Evolutionary conservation across 169 alveolate genomes (phyloP).

Genomic region (Perkinsus olseni): DNA sequence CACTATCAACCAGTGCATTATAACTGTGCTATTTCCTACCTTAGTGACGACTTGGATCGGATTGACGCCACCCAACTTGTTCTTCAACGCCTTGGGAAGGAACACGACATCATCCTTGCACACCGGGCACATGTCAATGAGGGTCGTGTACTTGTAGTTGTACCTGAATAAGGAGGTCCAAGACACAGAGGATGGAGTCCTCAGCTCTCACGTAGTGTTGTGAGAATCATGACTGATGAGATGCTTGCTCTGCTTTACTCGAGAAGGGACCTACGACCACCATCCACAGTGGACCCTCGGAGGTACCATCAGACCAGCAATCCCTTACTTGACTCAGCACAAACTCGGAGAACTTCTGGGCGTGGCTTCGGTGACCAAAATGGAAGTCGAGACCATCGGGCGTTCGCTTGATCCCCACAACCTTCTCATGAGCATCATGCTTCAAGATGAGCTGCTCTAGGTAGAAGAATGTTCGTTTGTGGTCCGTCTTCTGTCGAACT

Average conservation of each 20-base stretch:
- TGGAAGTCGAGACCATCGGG: constrained; percentile 97
- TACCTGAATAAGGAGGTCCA: constrained; percentile 14
- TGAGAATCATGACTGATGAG: constrained; percentile 82
- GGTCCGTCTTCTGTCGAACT: constrained; percentile 92
- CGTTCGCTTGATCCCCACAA: constrained; percentile 77
- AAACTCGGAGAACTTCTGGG: constrained; percentile 89
- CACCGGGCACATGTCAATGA: constrained; percentile 88
- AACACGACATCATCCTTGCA: constrained; percentile 94
- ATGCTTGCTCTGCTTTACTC: constrained; percentile 74
- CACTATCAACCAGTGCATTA: background rate
- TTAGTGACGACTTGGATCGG: background rate
- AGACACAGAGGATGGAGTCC: too few species aligned
- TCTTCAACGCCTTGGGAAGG: constrained; percentile 68
- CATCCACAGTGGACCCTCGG: background rate
- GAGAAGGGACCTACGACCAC: constrained; percentile 49
- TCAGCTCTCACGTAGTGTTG: constrained; percentile 70
- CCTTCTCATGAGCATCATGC: constrained; percentile 83
- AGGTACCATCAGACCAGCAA: background rate
- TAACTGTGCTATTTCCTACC: too few species aligned
- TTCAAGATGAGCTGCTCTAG: constrained; percentile 91
- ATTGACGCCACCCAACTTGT: constrained; percentile 74
- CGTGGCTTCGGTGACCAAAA: constrained; percentile 82
- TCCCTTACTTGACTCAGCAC: constrained; percentile 25
- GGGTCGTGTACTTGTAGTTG: constrained; percentile 78
- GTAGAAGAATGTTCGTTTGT: constrained; percentile 87